These are phyloP conservation scores for Anisodus acutangulus DNA, from an alignment of 257 asterid species.

Conservation along the genomic window DNA sequence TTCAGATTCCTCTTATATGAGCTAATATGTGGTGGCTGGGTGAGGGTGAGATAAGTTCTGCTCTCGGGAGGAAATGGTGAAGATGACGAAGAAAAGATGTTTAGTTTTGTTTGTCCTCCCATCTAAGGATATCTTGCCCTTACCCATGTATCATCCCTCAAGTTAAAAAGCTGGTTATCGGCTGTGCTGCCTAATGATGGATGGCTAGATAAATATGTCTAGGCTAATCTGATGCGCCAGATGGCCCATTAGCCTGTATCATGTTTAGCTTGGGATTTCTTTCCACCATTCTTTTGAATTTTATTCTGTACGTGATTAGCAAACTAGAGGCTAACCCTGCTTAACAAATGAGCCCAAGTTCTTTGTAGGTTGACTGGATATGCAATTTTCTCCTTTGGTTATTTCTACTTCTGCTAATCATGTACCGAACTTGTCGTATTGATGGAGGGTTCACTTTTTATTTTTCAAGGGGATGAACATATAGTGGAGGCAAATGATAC, in stretches of 20 bases:
- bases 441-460: background rate
- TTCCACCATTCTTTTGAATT: background rate
- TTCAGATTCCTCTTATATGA: background rate
- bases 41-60: background rate
- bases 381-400: background rate
- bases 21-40: background rate
- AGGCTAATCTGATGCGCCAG: background rate
- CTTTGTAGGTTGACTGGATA: background rate
- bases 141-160: background rate
- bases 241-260: background rate
- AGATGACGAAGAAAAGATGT: background rate
- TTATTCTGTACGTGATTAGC: background rate
- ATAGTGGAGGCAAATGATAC: background rate
- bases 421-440: background rate
- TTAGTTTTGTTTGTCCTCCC: background rate
- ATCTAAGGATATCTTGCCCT: conserved; percentile 1
- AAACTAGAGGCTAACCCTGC: background rate
- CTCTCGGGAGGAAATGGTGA: background rate
- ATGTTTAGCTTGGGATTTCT: background rate
- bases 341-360: background rate
- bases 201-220: background rate
- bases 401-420: background rate
- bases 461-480: background rate
- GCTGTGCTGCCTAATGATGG: background rate
- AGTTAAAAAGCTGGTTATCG: background rate